A percentile compares a stretch with the other conserved stretches of the same genome.
Conservation (phyloP, 331 rosid genomes). For the Pyracantha coccinea region DNA sequence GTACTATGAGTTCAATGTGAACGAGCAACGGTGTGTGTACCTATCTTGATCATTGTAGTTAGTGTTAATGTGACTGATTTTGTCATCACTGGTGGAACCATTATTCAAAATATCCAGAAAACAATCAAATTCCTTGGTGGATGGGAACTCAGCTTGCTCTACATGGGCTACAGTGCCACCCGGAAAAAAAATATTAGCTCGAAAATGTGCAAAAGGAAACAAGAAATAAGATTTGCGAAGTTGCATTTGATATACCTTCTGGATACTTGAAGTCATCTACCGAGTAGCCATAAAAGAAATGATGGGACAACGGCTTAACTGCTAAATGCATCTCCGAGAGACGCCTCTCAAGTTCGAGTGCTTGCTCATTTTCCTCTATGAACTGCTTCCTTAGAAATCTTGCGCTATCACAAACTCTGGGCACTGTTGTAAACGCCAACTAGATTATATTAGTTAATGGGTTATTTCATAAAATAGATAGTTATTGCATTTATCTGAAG, state of each 20-base stretch:
- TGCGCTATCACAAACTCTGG: constrained; percentile 18
- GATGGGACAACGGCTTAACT: constrained; percentile 14
- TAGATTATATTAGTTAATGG: not conserved
- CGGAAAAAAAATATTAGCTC: not conserved
- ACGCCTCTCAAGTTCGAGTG: constrained; percentile 20
- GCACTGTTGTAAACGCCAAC: not conserved
- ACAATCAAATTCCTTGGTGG: constrained; percentile 13
- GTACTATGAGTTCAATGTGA: not conserved
- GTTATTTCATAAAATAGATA: not conserved
- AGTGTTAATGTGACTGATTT: constrained; percentile 8
- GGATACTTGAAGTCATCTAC: constrained; percentile 18
- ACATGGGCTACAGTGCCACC: not conserved
- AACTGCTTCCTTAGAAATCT: constrained; percentile 22
- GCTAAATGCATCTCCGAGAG: constrained; percentile 12
- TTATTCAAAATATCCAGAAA: constrained; percentile 24
- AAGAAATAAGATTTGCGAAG: not conserved
- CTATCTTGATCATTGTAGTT: constrained; percentile 25
- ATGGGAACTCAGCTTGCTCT: constrained; percentile 20
- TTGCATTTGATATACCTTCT: constrained; percentile 20
- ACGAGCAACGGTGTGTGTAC: constrained; percentile 10
- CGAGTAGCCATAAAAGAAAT: constrained; percentile 15
- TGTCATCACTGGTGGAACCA: constrained; percentile 28
- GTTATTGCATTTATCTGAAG: not conserved
- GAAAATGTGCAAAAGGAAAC: not conserved
- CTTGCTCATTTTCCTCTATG: constrained; percentile 25